These are phyloP conservation scores for Kokia cookei DNA, from an alignment of 441 rosid species.

Conservation along the genomic window DNA sequence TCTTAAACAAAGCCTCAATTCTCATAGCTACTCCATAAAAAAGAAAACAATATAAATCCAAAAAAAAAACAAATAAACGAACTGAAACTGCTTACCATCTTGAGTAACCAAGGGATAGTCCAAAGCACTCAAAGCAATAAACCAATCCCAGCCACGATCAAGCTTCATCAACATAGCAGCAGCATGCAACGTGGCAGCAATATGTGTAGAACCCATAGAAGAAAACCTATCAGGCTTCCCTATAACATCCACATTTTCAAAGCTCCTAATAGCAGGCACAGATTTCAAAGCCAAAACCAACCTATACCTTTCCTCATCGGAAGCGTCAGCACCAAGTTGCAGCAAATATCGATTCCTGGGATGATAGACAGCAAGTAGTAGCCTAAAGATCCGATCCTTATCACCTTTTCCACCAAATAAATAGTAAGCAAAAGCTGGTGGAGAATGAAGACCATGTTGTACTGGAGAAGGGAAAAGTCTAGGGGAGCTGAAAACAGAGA, in stretches of 20 bases:
- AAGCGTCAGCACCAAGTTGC: conserved; percentile 77
- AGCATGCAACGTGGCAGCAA: conserved; percentile 63
- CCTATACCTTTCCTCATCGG: conserved; percentile 59
- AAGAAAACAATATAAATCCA: background rate
- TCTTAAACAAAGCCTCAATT: background rate
- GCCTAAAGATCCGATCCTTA: conserved; percentile 61
- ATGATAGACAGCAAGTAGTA: conserved; percentile 81
- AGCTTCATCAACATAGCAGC: conserved; percentile 70
- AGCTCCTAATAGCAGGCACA: conserved; percentile 61
- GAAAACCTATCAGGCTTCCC: conserved; percentile 67
- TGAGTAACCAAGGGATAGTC: conserved; percentile 83
- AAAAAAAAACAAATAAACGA: background rate
- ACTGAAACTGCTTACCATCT: conserved; percentile 44
- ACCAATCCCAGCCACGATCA: conserved; percentile 83
- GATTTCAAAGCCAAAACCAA: conserved; percentile 51
- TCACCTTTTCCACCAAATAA: conserved; percentile 80
- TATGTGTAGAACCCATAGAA: conserved; percentile 67
- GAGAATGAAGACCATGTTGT: conserved; percentile 70
- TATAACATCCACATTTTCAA: conserved; percentile 81
- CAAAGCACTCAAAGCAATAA: conserved; percentile 62
- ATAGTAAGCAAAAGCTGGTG: conserved; percentile 90
- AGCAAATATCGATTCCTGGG: conserved; percentile 85
- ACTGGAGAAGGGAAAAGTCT: conserved; percentile 66
- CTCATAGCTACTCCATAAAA: background rate
- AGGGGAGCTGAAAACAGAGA: conserved; percentile 64